Conservation (phyloP, 345 rosid species). For the Arabis hirsuta region DNA sequence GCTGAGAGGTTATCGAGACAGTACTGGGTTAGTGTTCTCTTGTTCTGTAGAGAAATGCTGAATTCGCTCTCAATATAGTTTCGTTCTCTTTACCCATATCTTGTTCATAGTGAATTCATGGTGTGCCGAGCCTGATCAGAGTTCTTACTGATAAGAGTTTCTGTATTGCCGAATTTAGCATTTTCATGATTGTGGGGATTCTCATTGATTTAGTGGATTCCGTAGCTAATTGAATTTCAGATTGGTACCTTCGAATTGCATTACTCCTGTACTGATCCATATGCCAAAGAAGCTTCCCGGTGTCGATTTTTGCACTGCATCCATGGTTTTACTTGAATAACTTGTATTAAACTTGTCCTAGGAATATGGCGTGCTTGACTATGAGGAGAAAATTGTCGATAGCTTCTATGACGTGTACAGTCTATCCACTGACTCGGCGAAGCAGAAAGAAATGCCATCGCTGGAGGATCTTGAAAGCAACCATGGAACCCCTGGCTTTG, state of each 20-base stretch:
- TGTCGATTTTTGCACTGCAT: neutral
- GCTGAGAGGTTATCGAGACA: constrained; percentile 82
- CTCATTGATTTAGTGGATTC: constrained; percentile 3
- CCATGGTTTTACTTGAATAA: constrained; percentile 11
- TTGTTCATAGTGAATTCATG: constrained; percentile 6
- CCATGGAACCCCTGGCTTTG: constrained; percentile 68
- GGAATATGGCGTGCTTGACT: constrained; percentile 96
- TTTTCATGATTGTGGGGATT: constrained; percentile 1
- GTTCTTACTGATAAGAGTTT: neutral
- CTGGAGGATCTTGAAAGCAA: constrained; percentile 81
- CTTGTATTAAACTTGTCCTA: constrained; percentile 35
- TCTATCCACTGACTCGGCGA: constrained; percentile 59
- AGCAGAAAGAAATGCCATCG: constrained; percentile 85
- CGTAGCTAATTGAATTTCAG: constrained; percentile 17
- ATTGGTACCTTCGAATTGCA: constrained; percentile 13
- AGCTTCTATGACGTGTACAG: constrained; percentile 89
- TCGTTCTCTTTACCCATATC: neutral
- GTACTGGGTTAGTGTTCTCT: constrained; percentile 80
- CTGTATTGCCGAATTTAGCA: neutral
- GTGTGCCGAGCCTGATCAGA: neutral
- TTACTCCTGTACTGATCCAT: constrained; percentile 7
- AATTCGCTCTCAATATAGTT: neutral
- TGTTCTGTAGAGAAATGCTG: constrained; percentile 27
- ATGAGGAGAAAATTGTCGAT: constrained; percentile 92
- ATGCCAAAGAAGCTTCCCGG: neutral